These are phyloP conservation scores for Bryoerythrophyllum caledonicum DNA, from an alignment of 225 moss, liverwort and hornwort genomes.

Conservation along the genomic window DNA sequence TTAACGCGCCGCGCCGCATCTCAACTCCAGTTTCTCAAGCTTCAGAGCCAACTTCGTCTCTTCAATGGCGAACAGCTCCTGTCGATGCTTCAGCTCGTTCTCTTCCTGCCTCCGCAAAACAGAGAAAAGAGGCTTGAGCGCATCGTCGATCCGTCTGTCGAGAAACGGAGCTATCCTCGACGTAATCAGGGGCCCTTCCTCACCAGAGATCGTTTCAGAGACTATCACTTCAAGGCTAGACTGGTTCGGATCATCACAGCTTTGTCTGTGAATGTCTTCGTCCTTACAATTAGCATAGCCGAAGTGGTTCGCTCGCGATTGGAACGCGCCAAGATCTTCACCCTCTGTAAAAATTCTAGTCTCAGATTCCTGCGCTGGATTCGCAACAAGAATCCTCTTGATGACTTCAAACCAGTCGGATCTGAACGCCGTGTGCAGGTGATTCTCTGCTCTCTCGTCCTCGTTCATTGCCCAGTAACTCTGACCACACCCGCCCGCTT, in stretches of 20 bases:
- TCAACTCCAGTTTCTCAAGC: neutral
- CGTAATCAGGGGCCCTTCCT: neutral
- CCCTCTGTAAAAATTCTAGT: no score
- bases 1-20: no score
- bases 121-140: conserved; percentile 10
- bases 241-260: neutral
- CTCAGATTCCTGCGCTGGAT: neutral
- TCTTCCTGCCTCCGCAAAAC: neutral
- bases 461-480: neutral
- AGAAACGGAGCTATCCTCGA: neutral
- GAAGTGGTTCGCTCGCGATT: no score
- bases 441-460: neutral
- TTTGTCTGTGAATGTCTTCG: neutral
- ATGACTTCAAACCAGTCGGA: neutral
- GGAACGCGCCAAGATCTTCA: neutral
- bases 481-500: neutral
- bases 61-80: conserved; percentile 16
- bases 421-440: neutral
- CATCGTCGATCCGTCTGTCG: conserved; percentile 1
- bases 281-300: no score
- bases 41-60: neutral
- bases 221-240: no score
- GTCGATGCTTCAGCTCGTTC: conserved; percentile 6
- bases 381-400: neutral
- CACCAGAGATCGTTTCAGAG: neutral